A percentile compares a stretch with the other conserved stretches of the same genome.
phyloP scores from a whole-genome alignment of 73 alveolate species.

The Urostyla sp. region DNA sequence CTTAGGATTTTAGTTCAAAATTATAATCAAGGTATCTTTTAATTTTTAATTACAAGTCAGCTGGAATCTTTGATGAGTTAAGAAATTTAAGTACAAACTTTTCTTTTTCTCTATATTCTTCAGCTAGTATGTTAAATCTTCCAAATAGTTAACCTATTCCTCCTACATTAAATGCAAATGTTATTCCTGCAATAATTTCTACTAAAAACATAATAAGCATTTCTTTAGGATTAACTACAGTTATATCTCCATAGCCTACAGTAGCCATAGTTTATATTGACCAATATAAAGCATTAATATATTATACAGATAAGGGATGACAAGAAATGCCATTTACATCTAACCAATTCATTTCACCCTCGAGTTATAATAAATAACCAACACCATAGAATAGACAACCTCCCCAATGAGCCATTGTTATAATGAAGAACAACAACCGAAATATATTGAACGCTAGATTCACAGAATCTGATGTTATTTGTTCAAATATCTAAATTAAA shows the following conservation, averaged over 20 bases:
- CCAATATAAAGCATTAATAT: conserved; percentile 80
- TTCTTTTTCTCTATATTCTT: conserved; percentile 63
- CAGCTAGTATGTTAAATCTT: conserved; percentile 54
- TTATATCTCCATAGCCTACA: conserved; percentile 90
- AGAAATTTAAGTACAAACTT: conserved; percentile 62
- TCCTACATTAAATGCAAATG: conserved; percentile 80
- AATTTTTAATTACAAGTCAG: conserved; percentile 63
- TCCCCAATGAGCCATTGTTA: conserved; percentile 65
- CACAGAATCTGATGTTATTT: conserved; percentile 36
- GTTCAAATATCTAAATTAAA: conserved; percentile 50
- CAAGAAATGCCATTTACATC: conserved; percentile 43
- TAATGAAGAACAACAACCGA: conserved; percentile 1
- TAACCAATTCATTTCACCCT: conserved; percentile 51
- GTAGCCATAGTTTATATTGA: conserved; percentile 81
- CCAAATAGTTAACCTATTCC: conserved; percentile 71
- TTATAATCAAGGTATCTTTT: conserved; percentile 81
- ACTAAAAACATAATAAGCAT: conserved; percentile 65
- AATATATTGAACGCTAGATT: conserved; percentile 18
- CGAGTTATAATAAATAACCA: neutral
- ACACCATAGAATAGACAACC: conserved; percentile 43
- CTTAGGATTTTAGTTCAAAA: conserved; percentile 64
- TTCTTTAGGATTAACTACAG: conserved; percentile 77
- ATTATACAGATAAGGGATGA: conserved; percentile 55
- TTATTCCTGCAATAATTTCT: conserved; percentile 65
- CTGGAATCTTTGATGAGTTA: conserved; percentile 61